phyloP scores from a whole-genome alignment of 2,329 filamentous ascomycete genomes.

The Capronia coronata region DNA sequence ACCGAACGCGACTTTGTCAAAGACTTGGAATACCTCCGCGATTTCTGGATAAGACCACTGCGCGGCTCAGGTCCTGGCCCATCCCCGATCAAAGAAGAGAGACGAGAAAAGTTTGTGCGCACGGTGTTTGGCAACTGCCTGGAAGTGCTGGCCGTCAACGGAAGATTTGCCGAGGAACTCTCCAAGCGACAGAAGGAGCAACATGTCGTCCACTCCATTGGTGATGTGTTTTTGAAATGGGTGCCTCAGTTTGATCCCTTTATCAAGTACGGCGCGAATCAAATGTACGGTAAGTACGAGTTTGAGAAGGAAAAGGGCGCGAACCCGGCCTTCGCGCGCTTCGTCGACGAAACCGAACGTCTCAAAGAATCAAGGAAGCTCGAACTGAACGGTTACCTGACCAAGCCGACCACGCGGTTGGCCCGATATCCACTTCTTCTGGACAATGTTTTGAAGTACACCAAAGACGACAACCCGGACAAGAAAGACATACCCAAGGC shows the following conservation, averaged over 20 bases:
- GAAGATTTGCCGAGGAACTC: slow-evolving; percentile 76
- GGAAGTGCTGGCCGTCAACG: slow-evolving; percentile 89
- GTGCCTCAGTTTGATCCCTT: slow-evolving; percentile 92
- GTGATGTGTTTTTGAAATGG: slow-evolving; percentile 89
- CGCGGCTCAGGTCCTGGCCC: slow-evolving; percentile 58
- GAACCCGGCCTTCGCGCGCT: slow-evolving; percentile 78
- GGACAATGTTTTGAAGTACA: slow-evolving; percentile 87
- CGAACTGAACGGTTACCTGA: slow-evolving; percentile 94
- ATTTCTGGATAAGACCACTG: slow-evolving; percentile 96
- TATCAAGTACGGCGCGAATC: slow-evolving; percentile 91
- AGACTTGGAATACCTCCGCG: slow-evolving; percentile 90
- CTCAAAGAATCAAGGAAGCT: slow-evolving; percentile 95
- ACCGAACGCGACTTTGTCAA: slow-evolving; percentile 98
- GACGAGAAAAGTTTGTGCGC: slow-evolving; percentile 82
- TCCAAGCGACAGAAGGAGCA: slow-evolving; percentile 85
- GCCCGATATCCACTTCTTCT: slow-evolving; percentile 88
- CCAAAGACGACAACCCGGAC: slow-evolving; percentile 80
- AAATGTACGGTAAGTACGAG: slow-evolving; percentile 93
- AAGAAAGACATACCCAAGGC: slow-evolving; percentile 89
- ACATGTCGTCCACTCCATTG: slow-evolving; percentile 80
- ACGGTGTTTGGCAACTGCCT: slow-evolving; percentile 95
- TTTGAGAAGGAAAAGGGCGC: slow-evolving; percentile 91
- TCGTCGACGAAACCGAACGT: slow-evolving; percentile 93
- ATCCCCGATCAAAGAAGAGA: slow-evolving; percentile 82
- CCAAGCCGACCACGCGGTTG: slow-evolving; percentile 91